Percentiles rank a stretch among this genome's conserved stretches.
Conservation (phyloP, 805 yeast genomes). For the Candida orba region DNA sequence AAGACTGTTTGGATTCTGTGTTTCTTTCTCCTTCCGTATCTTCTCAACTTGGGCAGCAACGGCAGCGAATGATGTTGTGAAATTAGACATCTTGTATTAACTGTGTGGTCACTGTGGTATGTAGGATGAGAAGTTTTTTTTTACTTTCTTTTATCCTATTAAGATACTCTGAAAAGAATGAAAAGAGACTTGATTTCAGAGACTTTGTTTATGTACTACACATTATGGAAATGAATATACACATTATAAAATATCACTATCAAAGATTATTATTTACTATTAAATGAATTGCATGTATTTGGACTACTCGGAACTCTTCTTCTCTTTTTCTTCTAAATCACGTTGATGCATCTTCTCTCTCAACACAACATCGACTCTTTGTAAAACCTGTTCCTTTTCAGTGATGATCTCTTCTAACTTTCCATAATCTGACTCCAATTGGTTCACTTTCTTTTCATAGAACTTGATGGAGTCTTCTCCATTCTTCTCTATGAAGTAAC, state of each 20-base stretch:
- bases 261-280: neutral
- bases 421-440: slow-evolving; percentile 62
- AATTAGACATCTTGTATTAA: neutral
- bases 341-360: slow-evolving; percentile 46
- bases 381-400: slow-evolving; percentile 61
- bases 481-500: slow-evolving; percentile 82
- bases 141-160: neutral
- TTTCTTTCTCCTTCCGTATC: slow-evolving; percentile 9
- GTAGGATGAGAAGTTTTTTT: no score
- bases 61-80: slow-evolving; percentile 4
- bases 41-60: slow-evolving; percentile 5
- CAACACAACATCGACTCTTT: slow-evolving; percentile 52
- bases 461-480: slow-evolving; percentile 61
- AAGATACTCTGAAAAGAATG: no score
- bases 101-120: neutral
- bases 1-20: neutral
- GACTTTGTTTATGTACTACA: no score
- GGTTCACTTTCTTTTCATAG: slow-evolving; percentile 65
- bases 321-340: slow-evolving; percentile 9
- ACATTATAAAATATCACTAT: no score
- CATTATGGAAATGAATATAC: no score
- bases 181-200: no score
- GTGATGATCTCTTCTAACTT: slow-evolving; percentile 70
- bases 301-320: neutral
- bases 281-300: neutral